Evolutionary conservation across 768 basidiomycete species (phyloP).

Genomic region (Tulasnella sp.): DNA sequence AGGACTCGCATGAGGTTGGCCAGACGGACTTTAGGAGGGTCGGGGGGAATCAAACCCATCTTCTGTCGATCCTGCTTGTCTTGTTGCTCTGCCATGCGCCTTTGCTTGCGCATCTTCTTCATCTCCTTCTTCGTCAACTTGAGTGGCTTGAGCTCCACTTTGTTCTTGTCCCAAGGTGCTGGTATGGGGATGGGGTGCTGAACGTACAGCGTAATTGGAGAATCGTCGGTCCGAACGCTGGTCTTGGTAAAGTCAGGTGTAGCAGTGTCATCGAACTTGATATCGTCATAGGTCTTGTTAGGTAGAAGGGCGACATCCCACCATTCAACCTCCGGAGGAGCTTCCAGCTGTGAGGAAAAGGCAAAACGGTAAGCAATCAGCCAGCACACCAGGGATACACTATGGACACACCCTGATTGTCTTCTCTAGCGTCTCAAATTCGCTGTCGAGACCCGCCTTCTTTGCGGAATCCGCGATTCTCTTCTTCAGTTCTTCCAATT

Average conservation of each 20-base stretch:
- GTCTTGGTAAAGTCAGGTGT: constrained; percentile 33
- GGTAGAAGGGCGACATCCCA: constrained; percentile 89
- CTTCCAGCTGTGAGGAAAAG: constrained; percentile 49
- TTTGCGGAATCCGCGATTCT: constrained; percentile 86
- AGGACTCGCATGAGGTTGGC: constrained; percentile 97
- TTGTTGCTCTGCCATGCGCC: constrained; percentile 78
- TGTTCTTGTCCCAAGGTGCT: constrained; percentile 78
- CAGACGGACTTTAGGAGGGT: constrained; percentile 92
- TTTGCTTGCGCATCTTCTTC: constrained; percentile 94
- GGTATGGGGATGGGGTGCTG: constrained; percentile 98
- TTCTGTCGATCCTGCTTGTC: constrained; percentile 91
- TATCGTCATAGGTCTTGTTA: constrained; percentile 69
- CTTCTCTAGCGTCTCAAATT: constrained; percentile 84
- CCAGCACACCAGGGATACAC: neutral
- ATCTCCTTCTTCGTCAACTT: constrained; percentile 95
- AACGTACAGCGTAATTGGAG: constrained; percentile 81
- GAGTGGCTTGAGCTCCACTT: constrained; percentile 67
- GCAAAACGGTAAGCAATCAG: neutral
- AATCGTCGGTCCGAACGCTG: constrained; percentile 56
- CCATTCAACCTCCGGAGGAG: constrained; percentile 92
- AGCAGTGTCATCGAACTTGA: constrained; percentile 43
- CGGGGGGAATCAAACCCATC: constrained; percentile 93
- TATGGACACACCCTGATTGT: constrained; percentile 60
- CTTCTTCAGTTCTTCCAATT: constrained; percentile 86
- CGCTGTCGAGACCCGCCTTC: constrained; percentile 91